Evolutionary conservation across 495 filamentous ascomycete species (phyloP), one percentile per base, ranked within the genome.

Genomic region (Xylaria bambusicola): DNA sequence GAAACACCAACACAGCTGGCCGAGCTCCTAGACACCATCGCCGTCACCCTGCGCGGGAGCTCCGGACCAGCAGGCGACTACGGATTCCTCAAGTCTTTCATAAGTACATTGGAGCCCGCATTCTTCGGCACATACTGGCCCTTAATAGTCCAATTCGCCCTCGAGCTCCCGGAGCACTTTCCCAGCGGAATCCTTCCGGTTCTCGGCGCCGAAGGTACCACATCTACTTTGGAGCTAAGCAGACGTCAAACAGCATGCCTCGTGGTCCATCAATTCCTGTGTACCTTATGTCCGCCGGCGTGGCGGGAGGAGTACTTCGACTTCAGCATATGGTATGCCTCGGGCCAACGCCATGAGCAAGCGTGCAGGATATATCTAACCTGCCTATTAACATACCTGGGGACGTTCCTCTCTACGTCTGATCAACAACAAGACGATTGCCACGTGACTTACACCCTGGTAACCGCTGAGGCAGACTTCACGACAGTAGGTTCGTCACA

Each of bases 11-110:
- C 63, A 56, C 75, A 77, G 72, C 73, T 82, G 21, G 62, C 73
- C 63, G 66, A 67, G 52, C 61, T 75, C 26, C 75, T 81, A 66
- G 77, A 80, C 21, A 68, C 73, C 29, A 60, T 67, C 40, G 58
- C 64, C 3, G 29, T 52, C 50, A 64, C 59, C 2, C 52, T 54
- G 9, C 38, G 38, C 23, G 23, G 9, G 2, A 44, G 24, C 17
- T 31, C 36, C 3, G 36, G 52, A n/a, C 52, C 17, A 21, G 38
- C 38, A 23, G 17, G 24, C 15, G 52, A 54, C n/a, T 44, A 44
- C 12, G 6, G 21, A 8, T 38, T 44, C 1, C 36, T 54, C 7
- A 31, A 42, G 10, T 54, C 24, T 0, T 54, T 27, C 24, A 44
- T 44, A 1, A 31, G 26, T 15, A 17, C 27, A 13, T 44, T 21